Percentiles rank a stretch among this genome's conserved stretches.
These are phyloP conservation scores for Auriscalpium vulgare DNA, from an alignment of 768 basidiomycete genomes.

Conservation along the genomic window DNA sequence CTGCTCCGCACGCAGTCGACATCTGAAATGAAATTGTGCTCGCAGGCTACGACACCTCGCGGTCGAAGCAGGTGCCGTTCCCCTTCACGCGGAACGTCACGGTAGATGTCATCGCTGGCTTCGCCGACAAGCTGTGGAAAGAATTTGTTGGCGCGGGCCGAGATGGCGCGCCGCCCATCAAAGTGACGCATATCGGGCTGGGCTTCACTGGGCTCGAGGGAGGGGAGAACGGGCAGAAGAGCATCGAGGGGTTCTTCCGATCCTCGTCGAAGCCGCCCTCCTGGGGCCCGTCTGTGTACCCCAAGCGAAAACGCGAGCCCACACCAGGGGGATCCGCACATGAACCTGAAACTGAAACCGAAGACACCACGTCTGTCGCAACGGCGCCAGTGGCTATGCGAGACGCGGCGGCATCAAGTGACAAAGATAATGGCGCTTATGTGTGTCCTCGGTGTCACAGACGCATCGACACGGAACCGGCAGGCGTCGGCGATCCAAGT, in stretches of 20 bases:
- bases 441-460: slow-evolving; percentile 6
- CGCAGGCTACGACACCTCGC: slow-evolving; percentile 5
- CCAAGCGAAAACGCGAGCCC: slow-evolving; percentile 7
- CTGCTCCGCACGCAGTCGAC: not conserved
- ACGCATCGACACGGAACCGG: slow-evolving; percentile 6
- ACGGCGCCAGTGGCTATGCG: not conserved
- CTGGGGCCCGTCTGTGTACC: not conserved
- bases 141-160: slow-evolving; percentile 57
- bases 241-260: slow-evolving; percentile 82
- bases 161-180: slow-evolving; percentile 35
- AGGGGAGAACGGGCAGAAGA: slow-evolving; percentile 71
- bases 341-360: too few relatives aligned
- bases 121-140: slow-evolving; percentile 79
- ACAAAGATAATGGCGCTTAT: not conserved
- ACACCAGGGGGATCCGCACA: slow-evolving; percentile 2
- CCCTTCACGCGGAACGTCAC: slow-evolving; percentile 71
- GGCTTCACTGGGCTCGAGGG: slow-evolving; percentile 73
- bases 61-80: slow-evolving; percentile 78
- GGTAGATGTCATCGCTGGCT: slow-evolving; percentile 67
- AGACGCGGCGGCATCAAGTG: not conserved
- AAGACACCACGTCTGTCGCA: slow-evolving; percentile 1
- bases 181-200: slow-evolving; percentile 65
- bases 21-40: not conserved
- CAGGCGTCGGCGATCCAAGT: slow-evolving; percentile 23
- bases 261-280: slow-evolving; percentile 18